These are phyloP conservation scores for Sicyos baderoa DNA, from an alignment of 306 rosid species.

Conservation along the genomic window DNA sequence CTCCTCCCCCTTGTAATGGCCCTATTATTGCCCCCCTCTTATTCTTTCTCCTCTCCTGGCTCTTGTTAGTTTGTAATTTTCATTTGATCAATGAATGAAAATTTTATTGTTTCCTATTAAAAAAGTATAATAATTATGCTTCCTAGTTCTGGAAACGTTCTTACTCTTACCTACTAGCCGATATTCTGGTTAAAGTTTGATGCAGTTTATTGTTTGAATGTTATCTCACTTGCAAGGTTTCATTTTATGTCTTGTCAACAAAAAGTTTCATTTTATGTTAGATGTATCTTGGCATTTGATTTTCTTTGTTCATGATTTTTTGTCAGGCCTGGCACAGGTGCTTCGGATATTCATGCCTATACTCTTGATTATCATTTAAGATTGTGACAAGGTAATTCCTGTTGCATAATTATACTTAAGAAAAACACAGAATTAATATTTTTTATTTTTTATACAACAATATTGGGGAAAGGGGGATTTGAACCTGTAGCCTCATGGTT, in stretches of 20 bases:
- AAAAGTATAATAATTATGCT: no score
- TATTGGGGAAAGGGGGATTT: no score
- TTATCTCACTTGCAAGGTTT: constrained; percentile 1
- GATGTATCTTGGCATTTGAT: constrained; percentile 20
- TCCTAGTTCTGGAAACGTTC: neutral
- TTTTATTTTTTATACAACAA: no score
- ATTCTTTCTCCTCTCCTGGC: no score
- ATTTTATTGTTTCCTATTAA: no score
- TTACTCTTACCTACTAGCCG: neutral
- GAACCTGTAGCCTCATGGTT: no score
- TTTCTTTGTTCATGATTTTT: constrained; percentile 24
- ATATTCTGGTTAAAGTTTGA: neutral
- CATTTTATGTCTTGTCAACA: neutral
- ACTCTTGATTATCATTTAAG: constrained; percentile 44
- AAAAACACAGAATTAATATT: no score
- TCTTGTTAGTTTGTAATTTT: no score
- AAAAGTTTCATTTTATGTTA: neutral
- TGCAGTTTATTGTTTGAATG: constrained; percentile 7
- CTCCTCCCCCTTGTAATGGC: no score
- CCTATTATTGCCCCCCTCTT: no score
- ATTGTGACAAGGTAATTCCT: constrained; percentile 48
- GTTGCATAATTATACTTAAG: neutral
- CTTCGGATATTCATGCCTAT: no score
- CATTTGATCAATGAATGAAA: no score
- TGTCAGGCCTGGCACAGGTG: constrained; percentile 29